Evolutionary conservation across 1,139 yeast species (phyloP).

Genomic region (Petasospora rhodanensis): DNA sequence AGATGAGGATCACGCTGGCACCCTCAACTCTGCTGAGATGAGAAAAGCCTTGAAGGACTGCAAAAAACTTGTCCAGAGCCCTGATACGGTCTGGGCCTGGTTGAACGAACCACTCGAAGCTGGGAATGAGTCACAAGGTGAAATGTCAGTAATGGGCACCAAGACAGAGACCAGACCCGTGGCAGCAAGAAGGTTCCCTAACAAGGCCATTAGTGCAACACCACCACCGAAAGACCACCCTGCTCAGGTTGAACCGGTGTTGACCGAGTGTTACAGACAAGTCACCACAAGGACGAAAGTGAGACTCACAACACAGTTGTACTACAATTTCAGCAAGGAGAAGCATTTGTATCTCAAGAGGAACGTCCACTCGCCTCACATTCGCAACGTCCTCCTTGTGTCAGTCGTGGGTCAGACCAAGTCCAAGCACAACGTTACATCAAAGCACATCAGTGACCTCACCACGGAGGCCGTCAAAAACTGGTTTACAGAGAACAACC

Average conservation of each 20-base stretch:
- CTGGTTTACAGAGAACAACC: slow-evolving; percentile 10
- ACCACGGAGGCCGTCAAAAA: slow-evolving; percentile 11
- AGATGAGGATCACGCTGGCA: slow-evolving; percentile 17
- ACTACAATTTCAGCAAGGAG: slow-evolving; percentile 21
- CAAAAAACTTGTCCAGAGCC: slow-evolving; percentile 14
- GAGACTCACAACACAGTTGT: slow-evolving; percentile 20
- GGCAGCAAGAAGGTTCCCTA: slow-evolving; percentile 30
- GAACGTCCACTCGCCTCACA: slow-evolving; percentile 7
- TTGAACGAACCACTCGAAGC: slow-evolving; percentile 8
- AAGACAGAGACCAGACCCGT: slow-evolving; percentile 39
- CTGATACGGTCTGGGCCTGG: slow-evolving; percentile 25
- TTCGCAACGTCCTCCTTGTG: slow-evolving; percentile 29
- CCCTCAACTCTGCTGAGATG: slow-evolving; percentile 14
- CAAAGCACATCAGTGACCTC: slow-evolving; percentile 13
- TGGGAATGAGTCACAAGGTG: slow-evolving; percentile 19
- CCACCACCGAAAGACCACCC: slow-evolving; percentile 29
- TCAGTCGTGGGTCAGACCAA: slow-evolving; percentile 14
- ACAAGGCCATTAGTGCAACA: neutral
- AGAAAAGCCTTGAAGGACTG: slow-evolving; percentile 17
- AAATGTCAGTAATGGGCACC: slow-evolving; percentile 40
- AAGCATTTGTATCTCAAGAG: slow-evolving; percentile 20
- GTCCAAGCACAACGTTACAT: slow-evolving; percentile 7
- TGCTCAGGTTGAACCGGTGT: slow-evolving; percentile 25
- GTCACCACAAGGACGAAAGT: slow-evolving; percentile 23
- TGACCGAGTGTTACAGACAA: slow-evolving; percentile 31